Evolutionary conservation across 140 eudicot species (phyloP), one percentile per base, ranked within the genome.

Genomic region (Oenanthe javanica): DNA sequence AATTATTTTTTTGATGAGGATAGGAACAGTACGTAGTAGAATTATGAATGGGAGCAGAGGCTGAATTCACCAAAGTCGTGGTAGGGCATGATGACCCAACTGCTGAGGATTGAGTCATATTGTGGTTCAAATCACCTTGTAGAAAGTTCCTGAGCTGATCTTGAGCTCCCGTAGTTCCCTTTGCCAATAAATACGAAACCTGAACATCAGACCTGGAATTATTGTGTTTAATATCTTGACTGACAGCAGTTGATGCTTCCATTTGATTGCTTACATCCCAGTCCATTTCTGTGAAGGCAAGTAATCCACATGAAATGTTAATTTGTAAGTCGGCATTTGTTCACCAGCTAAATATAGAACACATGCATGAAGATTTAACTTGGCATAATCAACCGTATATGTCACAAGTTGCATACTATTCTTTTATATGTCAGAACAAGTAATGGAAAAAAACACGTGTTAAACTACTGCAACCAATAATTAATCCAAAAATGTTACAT

Each of bases 281-380:
- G 72, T 88, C 97, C 82, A 73, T 92, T 83, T 95, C 99, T 95
- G 99, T 85, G 87, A 92, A 92, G 86, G 95, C 88, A 89, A 92
- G 92, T 83, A 90, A 89, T 81, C 83, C 90, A 88, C 85, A 85
- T 89, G 87, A 92, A 91, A 87, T 77, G 81, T 80, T 76, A 88
- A 82, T 85, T 83, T 85, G 86, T 78, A 71, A 83, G 85, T 85
- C 1, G 83, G 81, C 89, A 71, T 67, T 19, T 77, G 77, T 49
- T 19, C 25, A 75, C 25, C 59, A 13, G 18, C 40, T 36, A 38
- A 8, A 8, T 47, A 77, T 80, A 87, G 78, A 89, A 83, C 59
- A 54, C 73, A 57, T 81, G 85, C 89, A 50, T 87, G 86, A 79
- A 74, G 77, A 81, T 55, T 5, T 79, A 25, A 70, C 19, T 55